Conservation (phyloP, 108 stramenopile genomes). For the Pseudonitzschia multistriata region DNA sequence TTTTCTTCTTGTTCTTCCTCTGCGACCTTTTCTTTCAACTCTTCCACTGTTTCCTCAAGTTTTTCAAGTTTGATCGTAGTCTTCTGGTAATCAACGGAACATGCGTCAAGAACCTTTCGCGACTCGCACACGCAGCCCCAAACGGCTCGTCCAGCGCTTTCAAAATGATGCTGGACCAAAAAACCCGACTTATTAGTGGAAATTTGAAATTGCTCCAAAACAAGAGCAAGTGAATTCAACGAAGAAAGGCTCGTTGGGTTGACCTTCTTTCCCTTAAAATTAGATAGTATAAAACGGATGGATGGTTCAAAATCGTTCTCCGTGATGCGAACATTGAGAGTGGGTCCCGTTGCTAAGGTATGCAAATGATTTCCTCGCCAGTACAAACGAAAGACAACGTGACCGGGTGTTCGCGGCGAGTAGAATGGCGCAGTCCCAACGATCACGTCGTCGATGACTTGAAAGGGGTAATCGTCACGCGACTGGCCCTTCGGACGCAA, state of each 20-base stretch:
- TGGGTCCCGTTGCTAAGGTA: slow-evolving; percentile 78
- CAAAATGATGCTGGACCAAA: slow-evolving; percentile 30
- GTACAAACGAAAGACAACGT: slow-evolving; percentile 86
- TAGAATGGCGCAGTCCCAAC: slow-evolving; percentile 84
- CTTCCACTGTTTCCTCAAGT: slow-evolving; percentile 45
- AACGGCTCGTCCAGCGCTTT: slow-evolving; percentile 75
- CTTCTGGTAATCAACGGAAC: slow-evolving; percentile 51
- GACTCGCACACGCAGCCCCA: slow-evolving; percentile 89
- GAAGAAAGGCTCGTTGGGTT: slow-evolving; percentile 72
- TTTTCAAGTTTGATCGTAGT: slow-evolving; percentile 58
- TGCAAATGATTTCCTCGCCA: slow-evolving; percentile 71
- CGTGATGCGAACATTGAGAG: slow-evolving; percentile 54
- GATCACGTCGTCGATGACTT: slow-evolving; percentile 46
- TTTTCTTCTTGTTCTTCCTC: slow-evolving; percentile 24
- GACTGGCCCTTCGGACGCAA: slow-evolving; percentile 42
- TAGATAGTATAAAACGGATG: slow-evolving; percentile 80
- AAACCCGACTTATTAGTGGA: slow-evolving; percentile 14
- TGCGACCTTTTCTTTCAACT: slow-evolving; percentile 40
- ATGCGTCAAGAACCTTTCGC: slow-evolving; percentile 72
- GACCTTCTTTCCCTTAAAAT: slow-evolving; percentile 82
- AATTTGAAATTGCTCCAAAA: slow-evolving; percentile 53
- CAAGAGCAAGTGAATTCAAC: slow-evolving; percentile 65
- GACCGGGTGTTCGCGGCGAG: slow-evolving; percentile 82
- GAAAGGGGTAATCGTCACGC: slow-evolving; percentile 57
- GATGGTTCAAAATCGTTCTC: slow-evolving; percentile 69